Percentiles rank a stretch among this genome's conserved stretches.
phyloP scores from a whole-genome alignment of 1,139 yeast genomes.

The Saccharomycopsis phalli region DNA sequence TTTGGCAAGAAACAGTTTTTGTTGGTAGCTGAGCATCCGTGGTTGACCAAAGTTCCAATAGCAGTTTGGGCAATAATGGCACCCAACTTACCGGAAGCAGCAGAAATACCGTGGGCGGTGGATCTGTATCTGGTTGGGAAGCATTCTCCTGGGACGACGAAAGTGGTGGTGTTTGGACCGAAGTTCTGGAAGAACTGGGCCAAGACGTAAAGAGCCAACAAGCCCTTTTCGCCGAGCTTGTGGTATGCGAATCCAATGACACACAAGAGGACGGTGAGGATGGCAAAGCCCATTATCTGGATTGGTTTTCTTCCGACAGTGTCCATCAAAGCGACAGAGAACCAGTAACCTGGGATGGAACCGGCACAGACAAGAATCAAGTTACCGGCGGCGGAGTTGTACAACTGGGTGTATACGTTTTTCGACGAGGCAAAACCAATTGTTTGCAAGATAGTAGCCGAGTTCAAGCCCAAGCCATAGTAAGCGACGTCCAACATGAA shows the following conservation, averaged over 20 bases:
- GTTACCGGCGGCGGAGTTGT: conserved; percentile 81
- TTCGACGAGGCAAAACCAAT: conserved; percentile 66
- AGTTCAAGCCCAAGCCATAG: conserved; percentile 80
- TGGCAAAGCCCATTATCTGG: conserved; percentile 63
- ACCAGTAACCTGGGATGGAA: conserved; percentile 88
- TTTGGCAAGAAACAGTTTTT: conserved; percentile 77
- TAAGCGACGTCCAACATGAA: conserved; percentile 91
- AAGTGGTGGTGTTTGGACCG: conserved; percentile 95
- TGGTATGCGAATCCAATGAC: conserved; percentile 74
- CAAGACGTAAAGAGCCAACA: conserved; percentile 64
- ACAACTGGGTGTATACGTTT: conserved; percentile 55
- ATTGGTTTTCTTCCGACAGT: conserved; percentile 73
- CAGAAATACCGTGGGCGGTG: conserved; percentile 95
- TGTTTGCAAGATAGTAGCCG: conserved; percentile 72
- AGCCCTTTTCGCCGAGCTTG: conserved; percentile 52
- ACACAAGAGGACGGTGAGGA: conserved; percentile 62
- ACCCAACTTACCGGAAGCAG: conserved; percentile 93
- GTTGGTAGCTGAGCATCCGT: conserved; percentile 54
- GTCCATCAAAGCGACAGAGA: conserved; percentile 67
- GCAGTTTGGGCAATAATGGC: conserved; percentile 93
- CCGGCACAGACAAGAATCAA: conserved; percentile 86
- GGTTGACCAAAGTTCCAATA: conserved; percentile 75
- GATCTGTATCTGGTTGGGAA: conserved; percentile 98
- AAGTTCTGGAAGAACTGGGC: conserved; percentile 83
- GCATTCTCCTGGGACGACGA: conserved; percentile 91